phyloP scores from a whole-genome alignment of 257 asterid genomes.

The Solanum ossicruentum region DNA sequence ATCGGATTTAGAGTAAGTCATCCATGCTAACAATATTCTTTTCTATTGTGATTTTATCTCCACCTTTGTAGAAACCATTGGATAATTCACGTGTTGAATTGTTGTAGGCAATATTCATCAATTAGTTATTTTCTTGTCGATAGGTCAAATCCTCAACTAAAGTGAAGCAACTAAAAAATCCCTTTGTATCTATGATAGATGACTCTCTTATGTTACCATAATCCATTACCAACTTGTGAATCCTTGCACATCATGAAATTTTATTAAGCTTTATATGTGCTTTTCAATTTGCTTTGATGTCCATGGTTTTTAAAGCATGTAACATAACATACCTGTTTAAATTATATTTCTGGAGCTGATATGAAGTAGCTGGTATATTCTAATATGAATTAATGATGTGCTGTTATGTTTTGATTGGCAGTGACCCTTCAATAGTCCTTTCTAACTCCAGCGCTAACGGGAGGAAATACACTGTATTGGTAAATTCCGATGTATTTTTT shows the following conservation, averaged over 20 bases:
- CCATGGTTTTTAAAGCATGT: not conserved
- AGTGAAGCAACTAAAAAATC: not conserved
- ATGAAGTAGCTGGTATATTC: not conserved
- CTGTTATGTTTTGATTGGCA: slow-evolving; percentile 11
- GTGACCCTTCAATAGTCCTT: slow-evolving; percentile 27
- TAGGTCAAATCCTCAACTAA: not conserved
- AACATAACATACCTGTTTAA: not conserved
- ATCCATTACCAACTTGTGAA: not conserved
- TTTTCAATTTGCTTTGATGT: not conserved
- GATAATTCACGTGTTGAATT: not conserved
- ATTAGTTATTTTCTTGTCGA: not conserved
- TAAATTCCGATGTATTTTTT: slow-evolving; percentile 12
- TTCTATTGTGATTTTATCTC: not conserved
- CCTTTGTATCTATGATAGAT: not conserved
- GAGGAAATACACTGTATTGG: slow-evolving; percentile 65
- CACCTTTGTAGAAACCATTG: not conserved
- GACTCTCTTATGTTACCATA: not conserved
- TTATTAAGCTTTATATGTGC: not conserved
- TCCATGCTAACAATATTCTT: not conserved
- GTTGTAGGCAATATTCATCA: not conserved
- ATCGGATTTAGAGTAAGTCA: slow-evolving; percentile 62
- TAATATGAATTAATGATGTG: not conserved
- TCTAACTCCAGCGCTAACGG: slow-evolving; percentile 25
- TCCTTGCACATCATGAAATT: not conserved
- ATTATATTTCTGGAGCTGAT: not conserved